Conservation (phyloP, 1,284 basidiomycete species). For the Austroboletus niveus region DNA sequence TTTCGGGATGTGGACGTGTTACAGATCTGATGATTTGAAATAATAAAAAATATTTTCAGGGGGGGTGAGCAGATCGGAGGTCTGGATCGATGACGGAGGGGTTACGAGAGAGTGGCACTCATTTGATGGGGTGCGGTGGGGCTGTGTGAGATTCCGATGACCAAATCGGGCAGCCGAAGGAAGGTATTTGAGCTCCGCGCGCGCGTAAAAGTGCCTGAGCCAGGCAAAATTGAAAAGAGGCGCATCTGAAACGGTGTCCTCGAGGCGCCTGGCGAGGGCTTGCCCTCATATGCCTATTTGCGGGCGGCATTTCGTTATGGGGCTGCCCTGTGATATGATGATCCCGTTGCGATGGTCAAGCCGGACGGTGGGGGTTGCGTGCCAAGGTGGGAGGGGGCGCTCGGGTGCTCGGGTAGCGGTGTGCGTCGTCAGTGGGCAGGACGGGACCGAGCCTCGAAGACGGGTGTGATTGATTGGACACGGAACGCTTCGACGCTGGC, state of each 20-base stretch:
- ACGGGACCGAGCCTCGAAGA: slow-evolving; percentile 15
- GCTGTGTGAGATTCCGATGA: slow-evolving; percentile 19
- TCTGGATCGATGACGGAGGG: slow-evolving; percentile 21
- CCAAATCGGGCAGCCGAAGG: slow-evolving; percentile 24
- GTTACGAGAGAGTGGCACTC: slow-evolving; percentile 11
- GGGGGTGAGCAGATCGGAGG: slow-evolving; percentile 4
- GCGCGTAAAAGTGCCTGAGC: slow-evolving; percentile 22
- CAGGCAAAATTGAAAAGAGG: slow-evolving; percentile 22
- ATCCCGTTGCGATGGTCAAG: slow-evolving; percentile 26
- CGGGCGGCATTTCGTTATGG: slow-evolving; percentile 16
- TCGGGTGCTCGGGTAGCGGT: neutral
- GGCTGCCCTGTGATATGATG: slow-evolving; percentile 12
- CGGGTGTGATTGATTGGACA: slow-evolving; percentile 15
- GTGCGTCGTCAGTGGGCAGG: neutral
- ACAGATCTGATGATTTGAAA: slow-evolving; percentile 16
- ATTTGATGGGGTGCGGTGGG: slow-evolving; percentile 19
- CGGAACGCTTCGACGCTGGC: slow-evolving; percentile 20
- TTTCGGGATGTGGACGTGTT: neutral
- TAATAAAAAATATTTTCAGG: slow-evolving; percentile 10
- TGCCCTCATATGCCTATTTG: slow-evolving; percentile 23
- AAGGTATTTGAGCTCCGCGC: slow-evolving; percentile 26
- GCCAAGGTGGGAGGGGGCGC: neutral
- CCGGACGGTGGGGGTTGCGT: neutral
- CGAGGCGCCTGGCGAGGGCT: slow-evolving; percentile 16
- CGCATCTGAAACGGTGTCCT: slow-evolving; percentile 32